Evolutionary conservation across 176 grass and related monocot species (phyloP).

Genomic region (Zizania latifolia): DNA sequence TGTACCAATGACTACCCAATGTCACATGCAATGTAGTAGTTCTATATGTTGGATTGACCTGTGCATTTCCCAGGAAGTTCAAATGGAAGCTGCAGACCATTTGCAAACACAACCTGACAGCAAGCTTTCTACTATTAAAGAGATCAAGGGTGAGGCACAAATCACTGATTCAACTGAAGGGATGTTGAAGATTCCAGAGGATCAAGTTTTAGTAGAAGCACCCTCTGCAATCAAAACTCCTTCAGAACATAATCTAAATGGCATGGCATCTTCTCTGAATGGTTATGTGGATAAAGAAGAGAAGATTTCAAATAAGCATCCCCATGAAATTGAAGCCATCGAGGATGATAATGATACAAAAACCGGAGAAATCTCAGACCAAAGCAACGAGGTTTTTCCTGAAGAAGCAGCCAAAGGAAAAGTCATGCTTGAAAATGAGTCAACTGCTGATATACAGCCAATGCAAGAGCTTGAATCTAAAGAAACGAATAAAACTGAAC

Average conservation of each 20-base stretch:
- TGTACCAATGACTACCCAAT: neutral
- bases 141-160: slow-evolving; percentile 12
- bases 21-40: neutral
- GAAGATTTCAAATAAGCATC: slow-evolving; percentile 12
- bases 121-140: slow-evolving; percentile 22
- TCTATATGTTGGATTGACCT: slow-evolving; percentile 19
- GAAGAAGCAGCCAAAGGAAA: neutral
- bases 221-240: slow-evolving; percentile 24
- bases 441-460: slow-evolving; percentile 15
- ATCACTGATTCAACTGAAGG: slow-evolving; percentile 30
- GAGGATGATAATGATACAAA: neutral
- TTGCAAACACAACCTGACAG: slow-evolving; percentile 9
- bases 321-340: neutral
- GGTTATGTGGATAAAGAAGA: slow-evolving; percentile 16
- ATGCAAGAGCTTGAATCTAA: slow-evolving; percentile 15
- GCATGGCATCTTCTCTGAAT: slow-evolving; percentile 24
- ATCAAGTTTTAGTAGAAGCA: slow-evolving; percentile 34
- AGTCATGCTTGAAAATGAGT: neutral
- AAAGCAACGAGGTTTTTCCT: neutral
- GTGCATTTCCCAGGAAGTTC: slow-evolving; percentile 36
- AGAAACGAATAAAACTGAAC: neutral
- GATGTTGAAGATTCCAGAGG: slow-evolving; percentile 38
- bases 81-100: slow-evolving; percentile 28
- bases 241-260: slow-evolving; percentile 30
- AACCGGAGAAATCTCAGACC: neutral